These are phyloP conservation scores for Aspergillus glaucus DNA, from an alignment of 2,329 filamentous ascomycete species.

Conservation along the genomic window DNA sequence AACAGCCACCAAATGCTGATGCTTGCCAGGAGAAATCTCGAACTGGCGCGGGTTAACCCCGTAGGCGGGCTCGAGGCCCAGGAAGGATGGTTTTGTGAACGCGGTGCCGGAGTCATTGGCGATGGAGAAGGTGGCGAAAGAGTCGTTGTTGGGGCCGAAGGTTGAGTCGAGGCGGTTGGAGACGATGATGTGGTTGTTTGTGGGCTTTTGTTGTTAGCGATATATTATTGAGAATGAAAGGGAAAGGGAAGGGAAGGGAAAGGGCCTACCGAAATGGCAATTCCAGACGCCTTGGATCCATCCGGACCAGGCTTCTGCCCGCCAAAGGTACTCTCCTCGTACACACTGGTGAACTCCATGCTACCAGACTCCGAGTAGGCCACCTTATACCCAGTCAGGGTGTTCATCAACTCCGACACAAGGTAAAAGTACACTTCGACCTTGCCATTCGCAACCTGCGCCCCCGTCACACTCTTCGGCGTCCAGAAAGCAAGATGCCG, in stretches of 20 bases:
- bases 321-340: constrained; percentile 9
- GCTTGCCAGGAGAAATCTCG: constrained; percentile 47
- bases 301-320: constrained; percentile 1
- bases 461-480: constrained; percentile 11
- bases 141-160: constrained; percentile 10
- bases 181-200: constrained; percentile 10
- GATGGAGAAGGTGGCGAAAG: constrained; percentile 9
- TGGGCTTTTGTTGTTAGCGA: constrained; percentile 3
- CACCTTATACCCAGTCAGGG: constrained; percentile 12
- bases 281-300: constrained; percentile 11
- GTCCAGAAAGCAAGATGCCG: constrained; percentile 50
- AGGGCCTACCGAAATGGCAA: constrained; percentile 10
- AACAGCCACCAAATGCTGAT: constrained; percentile 56
- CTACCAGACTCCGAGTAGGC: constrained; percentile 5
- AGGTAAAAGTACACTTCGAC: constrained; percentile 12
- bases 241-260: neutral
- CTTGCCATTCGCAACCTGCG: neutral
- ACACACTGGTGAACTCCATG: constrained; percentile 8
- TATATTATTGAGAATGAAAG: neutral
- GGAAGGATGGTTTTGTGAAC: constrained; percentile 24
- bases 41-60: constrained; percentile 61
- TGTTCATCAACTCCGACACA: constrained; percentile 12
- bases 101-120: constrained; percentile 1
- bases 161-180: constrained; percentile 11
- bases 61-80: constrained; percentile 55